Conservation (phyloP, 495 filamentous ascomycete species). For the Penicillium cosmopolitanum region DNA sequence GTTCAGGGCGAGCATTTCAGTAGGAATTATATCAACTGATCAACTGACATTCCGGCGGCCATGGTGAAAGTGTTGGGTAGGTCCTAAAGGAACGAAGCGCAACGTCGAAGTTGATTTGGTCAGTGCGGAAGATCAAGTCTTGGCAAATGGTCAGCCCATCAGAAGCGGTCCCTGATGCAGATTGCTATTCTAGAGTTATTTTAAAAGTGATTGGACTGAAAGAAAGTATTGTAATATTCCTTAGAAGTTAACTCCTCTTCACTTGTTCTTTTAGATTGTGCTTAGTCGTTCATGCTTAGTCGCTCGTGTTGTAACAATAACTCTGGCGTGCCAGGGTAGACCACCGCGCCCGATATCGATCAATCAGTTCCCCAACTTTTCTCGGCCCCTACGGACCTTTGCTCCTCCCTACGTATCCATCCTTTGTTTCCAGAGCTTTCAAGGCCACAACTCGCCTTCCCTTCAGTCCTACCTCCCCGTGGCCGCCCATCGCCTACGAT, state of each 20-base stretch:
- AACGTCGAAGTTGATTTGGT: background rate
- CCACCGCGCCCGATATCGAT: background rate
- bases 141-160: constrained; percentile 14
- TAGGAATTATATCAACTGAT: background rate
- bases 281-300: too few relatives aligned
- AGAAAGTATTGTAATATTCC: background rate
- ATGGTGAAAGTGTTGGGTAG: constrained; percentile 22
- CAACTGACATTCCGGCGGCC: constrained; percentile 50
- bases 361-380: constrained; percentile 22
- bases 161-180: background rate
- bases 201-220: background rate
- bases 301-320: background rate
- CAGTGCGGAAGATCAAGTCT: constrained; percentile 23
- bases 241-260: too few relatives aligned
- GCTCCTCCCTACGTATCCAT: constrained; percentile 15
- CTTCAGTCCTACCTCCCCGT: background rate
- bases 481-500: background rate
- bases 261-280: too few relatives aligned
- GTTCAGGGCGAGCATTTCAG: background rate
- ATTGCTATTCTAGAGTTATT: background rate
- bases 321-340: background rate
- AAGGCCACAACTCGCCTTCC: background rate
- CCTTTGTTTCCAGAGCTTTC: background rate
- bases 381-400: constrained; percentile 24
- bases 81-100: too few relatives aligned